Percentiles rank a stretch among this genome's conserved stretches.
Evolutionary conservation across 176 grass and related monocot species (phyloP).

Genomic region (Cocos nucifera): DNA sequence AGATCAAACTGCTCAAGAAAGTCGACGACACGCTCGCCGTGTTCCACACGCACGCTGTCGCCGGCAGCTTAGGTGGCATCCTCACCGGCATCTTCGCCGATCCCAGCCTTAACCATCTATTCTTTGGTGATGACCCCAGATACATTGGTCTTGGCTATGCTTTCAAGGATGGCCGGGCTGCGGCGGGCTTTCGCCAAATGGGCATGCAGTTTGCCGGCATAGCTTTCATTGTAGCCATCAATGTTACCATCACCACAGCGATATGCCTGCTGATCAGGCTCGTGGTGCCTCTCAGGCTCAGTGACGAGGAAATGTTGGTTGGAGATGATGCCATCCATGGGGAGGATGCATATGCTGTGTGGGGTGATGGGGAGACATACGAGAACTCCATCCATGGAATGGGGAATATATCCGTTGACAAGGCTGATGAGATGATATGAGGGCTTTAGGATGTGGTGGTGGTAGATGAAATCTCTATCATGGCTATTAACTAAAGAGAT

Average conservation of each 20-base stretch:
- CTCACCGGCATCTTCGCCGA: conserved; percentile 51
- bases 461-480: too few species aligned
- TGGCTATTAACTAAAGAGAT: too few species aligned
- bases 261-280: conserved; percentile 41
- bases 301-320: conserved; percentile 36
- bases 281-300: conserved; percentile 52
- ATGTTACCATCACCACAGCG: conserved; percentile 30
- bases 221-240: conserved; percentile 43
- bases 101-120: conserved; percentile 42
- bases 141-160: conserved; percentile 64
- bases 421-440: conserved; percentile 31
- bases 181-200: conserved; percentile 50
- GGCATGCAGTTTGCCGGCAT: conserved; percentile 59
- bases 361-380: conserved; percentile 79
- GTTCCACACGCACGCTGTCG: conserved; percentile 71
- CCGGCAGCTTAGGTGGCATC: conserved; percentile 58
- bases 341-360: conserved; percentile 77
- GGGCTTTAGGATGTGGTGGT: too few species aligned
- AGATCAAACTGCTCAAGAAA: conserved; percentile 28
- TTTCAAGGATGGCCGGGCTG: conserved; percentile 28
- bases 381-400: conserved; percentile 62
- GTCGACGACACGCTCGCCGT: conserved; percentile 78
- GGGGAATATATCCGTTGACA: conserved; percentile 21
- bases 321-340: conserved; percentile 75
- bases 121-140: conserved; percentile 65